Percentiles rank a stretch among this genome's conserved stretches.
phyloP scores from a whole-genome alignment of 164 flowering plant species.

The Vitis amurensis region DNA sequence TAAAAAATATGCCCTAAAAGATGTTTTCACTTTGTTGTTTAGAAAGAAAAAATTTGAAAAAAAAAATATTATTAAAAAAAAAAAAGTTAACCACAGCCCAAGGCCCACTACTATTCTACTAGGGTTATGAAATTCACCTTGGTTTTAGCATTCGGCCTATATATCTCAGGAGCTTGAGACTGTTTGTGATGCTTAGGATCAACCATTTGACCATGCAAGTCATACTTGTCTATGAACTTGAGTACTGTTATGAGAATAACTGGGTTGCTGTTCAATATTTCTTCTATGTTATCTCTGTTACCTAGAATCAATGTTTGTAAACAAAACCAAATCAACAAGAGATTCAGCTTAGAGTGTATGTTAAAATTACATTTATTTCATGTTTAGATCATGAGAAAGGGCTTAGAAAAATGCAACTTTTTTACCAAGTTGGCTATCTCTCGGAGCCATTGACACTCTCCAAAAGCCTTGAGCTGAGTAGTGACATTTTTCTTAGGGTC shows the following conservation, averaged over 20 bases:
- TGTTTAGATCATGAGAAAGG: not conserved
- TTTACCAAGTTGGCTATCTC: conserved; percentile 81
- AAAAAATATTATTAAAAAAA: too few species aligned
- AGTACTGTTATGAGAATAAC: conserved; percentile 60
- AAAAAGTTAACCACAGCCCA: too few species aligned
- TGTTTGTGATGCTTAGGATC: conserved; percentile 93
- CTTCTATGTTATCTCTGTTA: conserved; percentile 84
- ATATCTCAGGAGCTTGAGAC: conserved; percentile 77
- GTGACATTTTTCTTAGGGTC: too few species aligned
- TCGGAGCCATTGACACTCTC: conserved; percentile 16
- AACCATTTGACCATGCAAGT: conserved; percentile 82
- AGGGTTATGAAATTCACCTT: conserved; percentile 36
- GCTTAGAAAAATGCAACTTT: not conserved
- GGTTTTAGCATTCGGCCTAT: conserved; percentile 77
- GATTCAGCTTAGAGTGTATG: not conserved
- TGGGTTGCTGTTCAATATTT: conserved; percentile 63
- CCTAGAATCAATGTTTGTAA: conserved; percentile 79
- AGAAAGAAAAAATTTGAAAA: too few species aligned
- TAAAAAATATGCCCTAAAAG: too few species aligned
- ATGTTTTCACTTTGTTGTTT: too few species aligned
- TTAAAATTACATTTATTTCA: not conserved
- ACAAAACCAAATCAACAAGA: not conserved
- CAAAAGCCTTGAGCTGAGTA: too few species aligned
- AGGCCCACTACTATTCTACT: too few species aligned
- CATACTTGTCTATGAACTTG: conserved; percentile 77